A percentile compares a stretch with the other conserved stretches of the same genome.
phyloP scores from a whole-genome alignment of 768 basidiomycete species.

The Hysterangium stoloniferum region DNA sequence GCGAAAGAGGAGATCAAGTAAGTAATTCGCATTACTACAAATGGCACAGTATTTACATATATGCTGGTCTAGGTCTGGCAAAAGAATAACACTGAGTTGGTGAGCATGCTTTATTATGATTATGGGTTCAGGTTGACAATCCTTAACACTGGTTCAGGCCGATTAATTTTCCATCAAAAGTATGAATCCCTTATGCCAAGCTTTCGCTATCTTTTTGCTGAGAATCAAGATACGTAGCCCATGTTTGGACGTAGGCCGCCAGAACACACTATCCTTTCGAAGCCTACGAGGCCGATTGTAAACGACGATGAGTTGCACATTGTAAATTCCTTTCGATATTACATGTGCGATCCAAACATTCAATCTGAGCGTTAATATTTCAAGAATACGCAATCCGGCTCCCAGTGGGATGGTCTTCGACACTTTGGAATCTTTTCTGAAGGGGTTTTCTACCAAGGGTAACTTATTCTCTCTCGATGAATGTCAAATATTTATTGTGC shows the following conservation, averaged over 20 bases:
- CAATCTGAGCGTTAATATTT: neutral
- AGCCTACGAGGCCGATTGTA: neutral
- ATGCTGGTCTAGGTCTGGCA: constrained; percentile 4
- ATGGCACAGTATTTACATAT: neutral
- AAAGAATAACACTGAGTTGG: constrained; percentile 10
- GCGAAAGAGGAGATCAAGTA: constrained; percentile 11
- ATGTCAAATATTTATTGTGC: neutral
- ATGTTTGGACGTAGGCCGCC: constrained; percentile 49
- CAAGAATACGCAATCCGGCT: constrained; percentile 64
- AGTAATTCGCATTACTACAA: neutral
- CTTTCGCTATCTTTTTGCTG: neutral
- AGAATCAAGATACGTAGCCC: constrained; percentile 32
- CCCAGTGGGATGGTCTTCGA: constrained; percentile 63
- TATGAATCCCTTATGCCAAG: neutral
- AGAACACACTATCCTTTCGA: constrained; percentile 27
- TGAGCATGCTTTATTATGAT: neutral
- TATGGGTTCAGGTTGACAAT: too few relatives aligned
- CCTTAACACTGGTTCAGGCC: too few relatives aligned
- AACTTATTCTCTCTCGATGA: neutral
- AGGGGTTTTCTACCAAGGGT: constrained; percentile 8
- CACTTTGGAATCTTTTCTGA: constrained; percentile 40
- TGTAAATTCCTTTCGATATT: constrained; percentile 21
- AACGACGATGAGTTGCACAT: constrained; percentile 50
- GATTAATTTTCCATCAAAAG: constrained; percentile 12
- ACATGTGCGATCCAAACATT: neutral